A percentile compares a stretch with the other conserved stretches of the same genome.
These are phyloP conservation scores for Sarcodon aspratus DNA, from an alignment of 768 basidiomycete genomes.

Conservation along the genomic window DNA sequence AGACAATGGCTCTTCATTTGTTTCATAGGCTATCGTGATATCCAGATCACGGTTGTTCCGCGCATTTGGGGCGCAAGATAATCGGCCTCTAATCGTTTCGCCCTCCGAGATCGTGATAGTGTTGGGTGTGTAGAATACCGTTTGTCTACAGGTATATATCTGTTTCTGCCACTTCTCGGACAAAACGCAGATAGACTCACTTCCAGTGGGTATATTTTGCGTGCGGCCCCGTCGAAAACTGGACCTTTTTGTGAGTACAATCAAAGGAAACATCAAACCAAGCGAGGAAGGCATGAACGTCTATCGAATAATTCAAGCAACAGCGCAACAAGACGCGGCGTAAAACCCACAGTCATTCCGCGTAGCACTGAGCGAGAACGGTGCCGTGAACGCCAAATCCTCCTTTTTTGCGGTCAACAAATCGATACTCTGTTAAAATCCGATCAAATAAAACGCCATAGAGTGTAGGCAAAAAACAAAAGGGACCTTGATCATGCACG, in stretches of 20 bases:
- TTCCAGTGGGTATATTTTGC: conserved; percentile 96
- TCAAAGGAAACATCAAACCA: conserved; percentile 99
- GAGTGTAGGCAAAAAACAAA: neutral
- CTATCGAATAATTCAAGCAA: conserved; percentile 26
- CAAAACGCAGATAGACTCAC: conserved; percentile 33
- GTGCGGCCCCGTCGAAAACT: conserved; percentile 96
- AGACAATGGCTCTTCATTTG: conserved; percentile 14
- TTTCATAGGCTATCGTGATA: conserved; percentile 64
- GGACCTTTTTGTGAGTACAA: conserved; percentile 90
- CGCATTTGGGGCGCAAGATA: conserved; percentile 80
- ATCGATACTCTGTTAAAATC: conserved; percentile 60
- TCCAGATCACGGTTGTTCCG: conserved; percentile 95
- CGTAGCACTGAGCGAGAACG: conserved; percentile 72
- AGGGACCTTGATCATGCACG: conserved; percentile 75
- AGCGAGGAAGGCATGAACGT: conserved; percentile 94
- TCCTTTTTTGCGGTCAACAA: conserved; percentile 89
- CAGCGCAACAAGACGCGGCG: neutral
- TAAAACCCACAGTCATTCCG: conserved; percentile 77
- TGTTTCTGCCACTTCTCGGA: neutral
- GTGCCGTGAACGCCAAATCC: conserved; percentile 76
- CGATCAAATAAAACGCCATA: neutral
- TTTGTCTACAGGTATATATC: conserved; percentile 48
- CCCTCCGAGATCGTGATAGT: conserved; percentile 61
- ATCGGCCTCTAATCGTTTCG: conserved; percentile 58
- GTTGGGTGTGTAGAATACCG: conserved; percentile 91